phyloP scores from a whole-genome alignment of 2,329 filamentous ascomycete species.

The Clonostachys solani region DNA sequence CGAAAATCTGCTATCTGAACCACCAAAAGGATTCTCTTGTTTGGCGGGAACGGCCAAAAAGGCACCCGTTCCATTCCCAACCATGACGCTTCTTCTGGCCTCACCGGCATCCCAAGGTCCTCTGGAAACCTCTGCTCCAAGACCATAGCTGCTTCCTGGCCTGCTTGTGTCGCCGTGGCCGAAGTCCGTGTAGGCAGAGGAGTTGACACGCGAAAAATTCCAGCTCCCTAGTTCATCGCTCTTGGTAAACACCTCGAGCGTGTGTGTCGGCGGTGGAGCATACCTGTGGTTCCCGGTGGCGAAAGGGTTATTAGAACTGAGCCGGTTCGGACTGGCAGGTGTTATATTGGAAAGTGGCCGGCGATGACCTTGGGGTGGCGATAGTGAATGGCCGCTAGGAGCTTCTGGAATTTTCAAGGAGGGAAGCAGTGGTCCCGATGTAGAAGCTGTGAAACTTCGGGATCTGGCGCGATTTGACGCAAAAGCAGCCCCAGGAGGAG shows the following conservation, averaged over 20 bases:
- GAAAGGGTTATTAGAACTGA: slow-evolving; percentile 60
- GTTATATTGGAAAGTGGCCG: slow-evolving; percentile 19
- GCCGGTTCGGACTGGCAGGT: slow-evolving; percentile 27
- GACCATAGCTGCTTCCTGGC: slow-evolving; percentile 52
- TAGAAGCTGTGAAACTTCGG: slow-evolving; percentile 9
- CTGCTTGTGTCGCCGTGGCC: slow-evolving; percentile 20
- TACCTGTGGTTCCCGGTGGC: slow-evolving; percentile 23
- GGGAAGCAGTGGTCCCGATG: not conserved
- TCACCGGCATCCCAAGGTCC: slow-evolving; percentile 46
- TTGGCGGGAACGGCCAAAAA: slow-evolving; percentile 47
- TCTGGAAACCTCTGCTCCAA: slow-evolving; percentile 45
- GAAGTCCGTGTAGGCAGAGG: slow-evolving; percentile 5
- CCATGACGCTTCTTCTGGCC: slow-evolving; percentile 48
- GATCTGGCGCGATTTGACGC: slow-evolving; percentile 20
- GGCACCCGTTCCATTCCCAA: slow-evolving; percentile 44
- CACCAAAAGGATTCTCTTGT: slow-evolving; percentile 2
- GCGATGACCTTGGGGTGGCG: slow-evolving; percentile 14
- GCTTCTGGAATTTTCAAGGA: slow-evolving; percentile 5
- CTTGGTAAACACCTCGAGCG: slow-evolving; percentile 57
- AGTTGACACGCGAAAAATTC: slow-evolving; percentile 49
- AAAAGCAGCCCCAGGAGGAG: slow-evolving; percentile 51
- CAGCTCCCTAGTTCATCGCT: slow-evolving; percentile 53
- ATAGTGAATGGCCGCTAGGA: slow-evolving; percentile 14
- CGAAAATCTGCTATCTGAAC: not conserved
- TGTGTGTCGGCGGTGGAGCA: slow-evolving; percentile 38